Percentiles rank a stretch among this genome's conserved stretches.
These are phyloP conservation scores for Leccinum variicolor DNA, from an alignment of 768 basidiomycete genomes.

Conservation along the genomic window DNA sequence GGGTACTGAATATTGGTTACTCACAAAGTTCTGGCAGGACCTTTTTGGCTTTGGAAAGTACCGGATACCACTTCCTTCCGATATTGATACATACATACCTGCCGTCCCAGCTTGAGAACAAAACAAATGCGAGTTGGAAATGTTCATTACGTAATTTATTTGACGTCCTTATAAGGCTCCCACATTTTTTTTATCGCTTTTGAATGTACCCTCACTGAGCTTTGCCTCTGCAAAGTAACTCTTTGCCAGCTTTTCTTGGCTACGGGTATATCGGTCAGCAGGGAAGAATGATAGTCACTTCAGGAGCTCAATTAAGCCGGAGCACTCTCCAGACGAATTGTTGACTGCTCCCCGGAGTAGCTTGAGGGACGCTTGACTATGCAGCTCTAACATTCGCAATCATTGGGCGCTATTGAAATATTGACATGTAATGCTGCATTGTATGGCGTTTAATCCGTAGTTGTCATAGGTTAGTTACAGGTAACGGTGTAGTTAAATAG, in stretches of 20 bases:
- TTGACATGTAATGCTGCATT: background rate
- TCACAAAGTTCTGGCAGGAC: slow-evolving; percentile 39
- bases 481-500: background rate
- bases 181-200: background rate
- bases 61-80: slow-evolving; percentile 35
- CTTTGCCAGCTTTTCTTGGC: slow-evolving; percentile 41
- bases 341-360: slow-evolving; percentile 36
- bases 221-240: slow-evolving; percentile 50
- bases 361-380: slow-evolving; percentile 72
- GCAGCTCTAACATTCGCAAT: slow-evolving; percentile 56
- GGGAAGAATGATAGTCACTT: slow-evolving; percentile 37
- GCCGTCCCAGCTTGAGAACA: background rate
- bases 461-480: background rate
- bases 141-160: slow-evolving; percentile 15
- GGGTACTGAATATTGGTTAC: background rate
- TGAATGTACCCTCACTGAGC: slow-evolving; percentile 23
- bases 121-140: background rate
- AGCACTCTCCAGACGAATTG: slow-evolving; percentile 50
- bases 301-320: slow-evolving; percentile 78
- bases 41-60: slow-evolving; percentile 73
- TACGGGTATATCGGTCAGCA: slow-evolving; percentile 50
- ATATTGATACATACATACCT: background rate
- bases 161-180: background rate
- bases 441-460: background rate
- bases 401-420: background rate